Percentiles rank a stretch among this genome's conserved stretches.
These are phyloP conservation scores for Microbotryum scabiosae DNA, from an alignment of 1,284 basidiomycete species.

Conservation along the genomic window DNA sequence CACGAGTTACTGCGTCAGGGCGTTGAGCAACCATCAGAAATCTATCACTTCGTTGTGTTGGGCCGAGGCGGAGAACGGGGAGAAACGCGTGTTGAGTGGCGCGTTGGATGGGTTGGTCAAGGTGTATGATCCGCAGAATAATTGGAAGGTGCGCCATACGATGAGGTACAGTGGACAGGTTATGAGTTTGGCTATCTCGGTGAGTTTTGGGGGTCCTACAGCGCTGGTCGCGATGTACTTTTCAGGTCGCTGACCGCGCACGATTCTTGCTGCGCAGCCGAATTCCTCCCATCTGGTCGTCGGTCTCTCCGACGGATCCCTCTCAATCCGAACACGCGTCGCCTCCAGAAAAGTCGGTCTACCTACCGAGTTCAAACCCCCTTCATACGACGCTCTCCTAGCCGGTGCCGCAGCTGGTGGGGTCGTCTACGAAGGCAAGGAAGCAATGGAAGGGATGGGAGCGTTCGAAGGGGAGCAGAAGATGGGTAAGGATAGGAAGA, in stretches of 20 bases:
- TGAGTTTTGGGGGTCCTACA: too few relatives aligned
- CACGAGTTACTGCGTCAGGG: slow-evolving; percentile 55
- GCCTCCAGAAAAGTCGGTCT: slow-evolving; percentile 19
- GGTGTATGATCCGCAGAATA: slow-evolving; percentile 82
- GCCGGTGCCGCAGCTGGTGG: slow-evolving; percentile 27
- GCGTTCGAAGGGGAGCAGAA: slow-evolving; percentile 28
- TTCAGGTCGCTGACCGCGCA: neutral
- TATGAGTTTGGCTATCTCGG: slow-evolving; percentile 81
- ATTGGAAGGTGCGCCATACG: slow-evolving; percentile 92
- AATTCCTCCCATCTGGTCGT: slow-evolving; percentile 94
- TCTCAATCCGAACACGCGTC: slow-evolving; percentile 50
- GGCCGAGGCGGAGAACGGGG: slow-evolving; percentile 45
- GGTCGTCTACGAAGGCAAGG: slow-evolving; percentile 20
- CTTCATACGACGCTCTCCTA: slow-evolving; percentile 24
- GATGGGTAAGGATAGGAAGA: slow-evolving; percentile 51
- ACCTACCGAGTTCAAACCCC: slow-evolving; percentile 18
- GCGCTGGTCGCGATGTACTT: too few relatives aligned
- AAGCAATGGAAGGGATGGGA: slow-evolving; percentile 27
- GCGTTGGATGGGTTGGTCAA: slow-evolving; percentile 96
- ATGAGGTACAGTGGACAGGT: slow-evolving; percentile 97
- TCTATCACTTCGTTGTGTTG: slow-evolving; percentile 70
- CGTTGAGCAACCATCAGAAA: slow-evolving; percentile 95
- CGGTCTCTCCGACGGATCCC: slow-evolving; percentile 93
- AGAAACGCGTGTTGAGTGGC: slow-evolving; percentile 73
- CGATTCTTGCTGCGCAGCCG: slow-evolving; percentile 49